Evolutionary conservation across 495 filamentous ascomycete genomes (phyloP), one percentile per base, ranked within the genome.

Genomic region (Echria macrotheca): DNA sequence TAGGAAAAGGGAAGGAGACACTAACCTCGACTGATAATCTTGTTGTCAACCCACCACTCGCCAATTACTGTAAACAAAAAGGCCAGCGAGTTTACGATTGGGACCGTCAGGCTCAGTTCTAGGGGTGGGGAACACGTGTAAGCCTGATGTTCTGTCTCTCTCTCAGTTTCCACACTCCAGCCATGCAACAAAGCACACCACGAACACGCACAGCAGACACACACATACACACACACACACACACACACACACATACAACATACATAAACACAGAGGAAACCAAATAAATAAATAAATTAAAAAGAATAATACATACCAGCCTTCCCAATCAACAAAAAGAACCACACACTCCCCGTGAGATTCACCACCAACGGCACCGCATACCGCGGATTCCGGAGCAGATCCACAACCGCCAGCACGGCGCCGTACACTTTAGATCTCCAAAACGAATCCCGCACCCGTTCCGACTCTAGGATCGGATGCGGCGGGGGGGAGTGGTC

Each of bases 61-160:
- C 89, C 93, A 25, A 95, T 61, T 7, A 96, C 91, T 0, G 93
- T 98, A 61, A 96, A 98, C 44, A 97, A 58, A 56, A 98, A 98
- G 0, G 93, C 93, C 53, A 94, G 67, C 1, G 89, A 93, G 59
- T 98, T 98, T 2, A 89, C 87, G 45, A 98, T 89, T 0, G 93
- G 93, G 6, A 98, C 91, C 12, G 91, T 95, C 45, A 98, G 71
- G 53, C 89, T 95, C 55, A 96, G 58, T 65, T 98, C 93, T 91
- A 12, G 14, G 24, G n/a, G n/a, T n/a, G n/a, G n/a, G n/a, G n/a
- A n/a, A n/a, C n/a, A n/a, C n/a, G n/a, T n/a, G n/a, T n/a, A n/a
- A n/a, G n/a, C n/a, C n/a, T n/a, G n/a, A n/a, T n/a, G n/a, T n/a
- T n/a, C n/a, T n/a, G n/a, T n/a, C n/a, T n/a, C n/a, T n/a, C n/a